These are phyloP conservation scores for Polymyxa betae DNA, from an alignment of 208 protist genomes.

Conservation along the genomic window DNA sequence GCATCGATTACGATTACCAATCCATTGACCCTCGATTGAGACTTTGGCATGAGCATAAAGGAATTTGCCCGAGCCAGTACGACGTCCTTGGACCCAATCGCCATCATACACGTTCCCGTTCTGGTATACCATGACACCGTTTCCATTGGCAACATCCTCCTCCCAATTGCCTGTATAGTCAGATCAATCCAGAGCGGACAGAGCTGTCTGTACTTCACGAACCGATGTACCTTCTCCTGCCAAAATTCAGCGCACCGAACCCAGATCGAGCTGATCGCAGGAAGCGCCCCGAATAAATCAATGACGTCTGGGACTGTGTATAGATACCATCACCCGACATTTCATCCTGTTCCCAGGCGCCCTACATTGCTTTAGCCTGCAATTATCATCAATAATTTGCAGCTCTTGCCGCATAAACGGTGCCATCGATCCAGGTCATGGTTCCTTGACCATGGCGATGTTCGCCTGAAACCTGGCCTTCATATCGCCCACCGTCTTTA, in stretches of 20 bases:
- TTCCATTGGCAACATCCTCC: neutral
- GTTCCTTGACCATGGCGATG: neutral
- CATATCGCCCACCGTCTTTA: constrained; percentile 28
- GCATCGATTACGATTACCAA: constrained; percentile 9
- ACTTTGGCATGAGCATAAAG: neutral
- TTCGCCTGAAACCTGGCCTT: neutral
- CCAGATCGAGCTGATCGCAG: neutral
- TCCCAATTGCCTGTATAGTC: neutral
- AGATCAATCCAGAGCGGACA: neutral
- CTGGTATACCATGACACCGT: neutral
- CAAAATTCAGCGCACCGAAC: neutral
- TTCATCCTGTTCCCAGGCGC: neutral
- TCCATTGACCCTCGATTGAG: neutral
- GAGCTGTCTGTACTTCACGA: neutral
- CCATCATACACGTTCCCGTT: constrained; percentile 47
- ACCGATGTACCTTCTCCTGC: neutral
- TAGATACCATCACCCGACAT: neutral
- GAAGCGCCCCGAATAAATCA: neutral
- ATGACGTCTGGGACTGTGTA: neutral
- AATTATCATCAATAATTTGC: neutral
- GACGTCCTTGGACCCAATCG: neutral
- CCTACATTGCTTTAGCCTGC: neutral
- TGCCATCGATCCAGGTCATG: constrained; percentile 18
- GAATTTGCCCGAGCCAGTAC: neutral
- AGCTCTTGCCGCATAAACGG: neutral